These are phyloP conservation scores for Exophiala sp. DNA, from an alignment of 2,329 filamentous ascomycete species.

Conservation along the genomic window DNA sequence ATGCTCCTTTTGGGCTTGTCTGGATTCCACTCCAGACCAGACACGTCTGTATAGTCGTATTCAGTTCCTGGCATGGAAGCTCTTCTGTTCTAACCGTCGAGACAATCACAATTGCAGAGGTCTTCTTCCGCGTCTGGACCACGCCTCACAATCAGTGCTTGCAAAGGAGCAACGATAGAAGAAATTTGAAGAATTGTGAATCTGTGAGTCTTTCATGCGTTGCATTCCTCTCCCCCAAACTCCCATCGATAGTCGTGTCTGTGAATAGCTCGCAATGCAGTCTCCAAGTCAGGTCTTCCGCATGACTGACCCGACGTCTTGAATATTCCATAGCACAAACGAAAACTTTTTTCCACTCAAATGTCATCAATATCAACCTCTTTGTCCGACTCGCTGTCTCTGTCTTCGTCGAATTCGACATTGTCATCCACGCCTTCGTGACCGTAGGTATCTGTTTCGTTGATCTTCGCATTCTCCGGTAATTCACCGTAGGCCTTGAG, in stretches of 20 bases:
- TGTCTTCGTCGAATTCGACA: conserved; percentile 98
- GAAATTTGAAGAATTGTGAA: too few species aligned
- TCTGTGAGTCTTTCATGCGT: too few species aligned
- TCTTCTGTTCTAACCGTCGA: too few species aligned
- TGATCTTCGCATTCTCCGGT: conserved; percentile 98
- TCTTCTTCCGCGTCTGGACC: too few species aligned
- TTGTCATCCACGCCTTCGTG: conserved; percentile 93
- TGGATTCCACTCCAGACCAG: too few species aligned
- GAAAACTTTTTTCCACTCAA: conserved; percentile 47
- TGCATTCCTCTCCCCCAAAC: conserved; percentile 4
- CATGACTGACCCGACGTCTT: background rate
- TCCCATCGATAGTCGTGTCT: conserved; percentile 16
- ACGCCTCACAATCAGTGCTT: too few species aligned
- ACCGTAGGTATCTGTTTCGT: conserved; percentile 94
- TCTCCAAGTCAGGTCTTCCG: too few species aligned
- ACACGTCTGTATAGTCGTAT: too few species aligned
- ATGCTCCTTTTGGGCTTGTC: too few species aligned
- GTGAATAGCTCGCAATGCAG: conserved; percentile 11
- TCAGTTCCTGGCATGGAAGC: too few species aligned
- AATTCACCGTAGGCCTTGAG: conserved; percentile 97
- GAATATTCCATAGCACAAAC: conserved; percentile 3
- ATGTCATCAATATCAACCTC: conserved; percentile 93
- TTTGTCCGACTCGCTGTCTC: conserved; percentile 58
- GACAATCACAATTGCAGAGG: too few species aligned
- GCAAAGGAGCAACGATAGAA: too few species aligned